These are phyloP conservation scores for Leishmania major DNA, from an alignment of 208 protist species.

Conservation along the genomic window DNA sequence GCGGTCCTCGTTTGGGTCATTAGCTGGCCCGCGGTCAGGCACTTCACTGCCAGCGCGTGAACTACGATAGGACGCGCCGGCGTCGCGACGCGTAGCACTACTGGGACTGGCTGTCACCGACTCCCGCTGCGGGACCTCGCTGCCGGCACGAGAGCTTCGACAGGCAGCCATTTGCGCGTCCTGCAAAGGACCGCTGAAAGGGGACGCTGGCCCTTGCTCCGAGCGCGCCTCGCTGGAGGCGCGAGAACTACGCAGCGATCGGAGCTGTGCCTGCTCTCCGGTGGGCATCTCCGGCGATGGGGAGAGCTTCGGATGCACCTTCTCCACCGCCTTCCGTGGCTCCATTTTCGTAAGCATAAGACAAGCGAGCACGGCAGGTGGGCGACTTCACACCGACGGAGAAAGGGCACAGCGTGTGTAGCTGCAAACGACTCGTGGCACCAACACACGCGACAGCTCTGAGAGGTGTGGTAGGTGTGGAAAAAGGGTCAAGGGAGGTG, in stretches of 20 bases:
- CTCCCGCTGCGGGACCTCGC: conserved; percentile 51
- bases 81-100: conserved; percentile 8
- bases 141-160: conserved; percentile 46
- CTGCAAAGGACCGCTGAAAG: conserved; percentile 8
- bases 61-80: conserved; percentile 25
- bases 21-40: conserved; percentile 29
- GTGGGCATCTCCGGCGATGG: conserved; percentile 47
- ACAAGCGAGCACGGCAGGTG: background rate
- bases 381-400: too few species aligned
- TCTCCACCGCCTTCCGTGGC: conserved; percentile 25
- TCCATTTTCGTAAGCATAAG: conserved; percentile 13
- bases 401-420: background rate
- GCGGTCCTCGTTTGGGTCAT: conserved; percentile 16
- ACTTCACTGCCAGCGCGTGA: conserved; percentile 58
- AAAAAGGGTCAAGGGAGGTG: background rate
- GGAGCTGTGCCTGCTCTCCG: conserved; percentile 20
- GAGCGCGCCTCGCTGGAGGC: conserved; percentile 54
- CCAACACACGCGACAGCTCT: background rate
- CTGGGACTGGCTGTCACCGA: conserved; percentile 13
- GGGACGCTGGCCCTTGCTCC: conserved; percentile 23
- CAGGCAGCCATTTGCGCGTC: conserved; percentile 44
- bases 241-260: conserved; percentile 38
- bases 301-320: conserved; percentile 34
- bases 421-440: background rate
- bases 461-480: background rate